phyloP scores from a whole-genome alignment of 2,329 filamentous ascomycete species.

The Penicillium sp. region DNA sequence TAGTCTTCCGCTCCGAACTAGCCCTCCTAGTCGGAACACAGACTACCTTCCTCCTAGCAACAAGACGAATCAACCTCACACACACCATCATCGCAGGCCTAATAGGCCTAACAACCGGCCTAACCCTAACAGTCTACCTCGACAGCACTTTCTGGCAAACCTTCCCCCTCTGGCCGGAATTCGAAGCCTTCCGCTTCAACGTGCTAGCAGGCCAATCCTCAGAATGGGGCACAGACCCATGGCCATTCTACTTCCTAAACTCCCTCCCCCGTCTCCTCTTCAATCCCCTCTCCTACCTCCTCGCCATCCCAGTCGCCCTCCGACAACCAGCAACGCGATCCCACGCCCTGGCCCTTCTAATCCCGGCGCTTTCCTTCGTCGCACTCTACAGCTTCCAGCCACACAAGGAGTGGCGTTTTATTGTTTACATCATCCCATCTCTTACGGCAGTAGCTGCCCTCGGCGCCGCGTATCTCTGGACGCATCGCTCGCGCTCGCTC shows the following conservation, averaged over 20 bases:
- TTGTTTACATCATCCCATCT: conserved; percentile 80
- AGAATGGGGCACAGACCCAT: conserved; percentile 83
- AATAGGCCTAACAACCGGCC: conserved; percentile 66
- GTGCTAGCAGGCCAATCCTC: conserved; percentile 78
- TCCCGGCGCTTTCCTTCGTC: conserved; percentile 71
- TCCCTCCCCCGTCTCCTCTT: conserved; percentile 78
- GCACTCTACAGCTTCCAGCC: conserved; percentile 81
- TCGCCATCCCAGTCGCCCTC: conserved; percentile 52
- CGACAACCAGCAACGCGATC: conserved; percentile 53
- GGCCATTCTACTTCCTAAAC: conserved; percentile 80
- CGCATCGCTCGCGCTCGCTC: conserved; percentile 60
- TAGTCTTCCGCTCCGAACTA: conserved; percentile 86
- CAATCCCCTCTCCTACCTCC: conserved; percentile 65
- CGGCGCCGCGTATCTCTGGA: conserved; percentile 68
- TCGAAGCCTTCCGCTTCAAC: conserved; percentile 87
- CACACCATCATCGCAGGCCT: conserved; percentile 65
- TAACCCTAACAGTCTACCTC: conserved; percentile 69
- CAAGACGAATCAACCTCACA: conserved; percentile 52
- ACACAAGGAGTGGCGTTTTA: conserved; percentile 95
- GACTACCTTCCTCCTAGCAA: conserved; percentile 62
- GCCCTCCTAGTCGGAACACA: conserved; percentile 73
- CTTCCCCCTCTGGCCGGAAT: conserved; percentile 80
- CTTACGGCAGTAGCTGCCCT: conserved; percentile 75
- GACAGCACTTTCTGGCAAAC: conserved; percentile 94
- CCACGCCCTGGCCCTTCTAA: conserved; percentile 52